Conservation (phyloP, 495 filamentous ascomycete genomes). For the Aspergillus avenaceus region DNA sequence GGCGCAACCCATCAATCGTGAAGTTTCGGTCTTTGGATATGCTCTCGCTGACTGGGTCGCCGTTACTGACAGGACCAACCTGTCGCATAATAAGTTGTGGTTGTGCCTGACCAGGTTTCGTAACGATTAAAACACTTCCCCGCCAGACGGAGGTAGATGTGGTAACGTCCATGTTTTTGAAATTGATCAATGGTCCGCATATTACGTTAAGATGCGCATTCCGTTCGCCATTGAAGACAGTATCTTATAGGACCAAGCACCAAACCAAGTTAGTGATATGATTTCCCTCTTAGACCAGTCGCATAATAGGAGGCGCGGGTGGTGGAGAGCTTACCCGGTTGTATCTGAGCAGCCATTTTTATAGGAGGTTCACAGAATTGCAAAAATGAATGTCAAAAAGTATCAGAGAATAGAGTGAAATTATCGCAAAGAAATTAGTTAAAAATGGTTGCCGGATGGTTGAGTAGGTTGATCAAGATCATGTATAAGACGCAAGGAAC, state of each 20-base stretch:
- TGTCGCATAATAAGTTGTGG: slow-evolving; percentile 48
- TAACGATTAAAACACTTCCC: slow-evolving; percentile 80
- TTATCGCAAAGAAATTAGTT: background rate
- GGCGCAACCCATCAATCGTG: slow-evolving; percentile 51
- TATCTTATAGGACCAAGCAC: slow-evolving; percentile 1
- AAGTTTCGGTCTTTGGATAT: slow-evolving; percentile 11
- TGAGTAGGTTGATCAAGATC: no score
- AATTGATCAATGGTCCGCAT: slow-evolving; percentile 81
- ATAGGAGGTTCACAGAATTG: background rate
- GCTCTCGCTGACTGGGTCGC: slow-evolving; percentile 6
- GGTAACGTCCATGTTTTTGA: slow-evolving; percentile 70
- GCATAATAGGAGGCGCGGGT: background rate
- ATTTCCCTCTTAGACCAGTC: background rate
- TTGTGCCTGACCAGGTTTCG: slow-evolving; percentile 54
- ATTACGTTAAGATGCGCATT: slow-evolving; percentile 56
- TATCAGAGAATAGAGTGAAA: background rate
- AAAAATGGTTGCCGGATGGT: background rate
- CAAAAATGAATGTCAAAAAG: no score
- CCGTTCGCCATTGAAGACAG: slow-evolving; percentile 9
- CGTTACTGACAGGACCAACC: slow-evolving; percentile 31
- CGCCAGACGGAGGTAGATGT: slow-evolving; percentile 58
- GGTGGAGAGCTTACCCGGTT: background rate
- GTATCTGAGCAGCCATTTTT: background rate
- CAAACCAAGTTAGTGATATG: background rate
- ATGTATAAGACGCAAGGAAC: no score